phyloP scores from a whole-genome alignment of 345 rosid genomes.

The Conringia planisiliqua region DNA sequence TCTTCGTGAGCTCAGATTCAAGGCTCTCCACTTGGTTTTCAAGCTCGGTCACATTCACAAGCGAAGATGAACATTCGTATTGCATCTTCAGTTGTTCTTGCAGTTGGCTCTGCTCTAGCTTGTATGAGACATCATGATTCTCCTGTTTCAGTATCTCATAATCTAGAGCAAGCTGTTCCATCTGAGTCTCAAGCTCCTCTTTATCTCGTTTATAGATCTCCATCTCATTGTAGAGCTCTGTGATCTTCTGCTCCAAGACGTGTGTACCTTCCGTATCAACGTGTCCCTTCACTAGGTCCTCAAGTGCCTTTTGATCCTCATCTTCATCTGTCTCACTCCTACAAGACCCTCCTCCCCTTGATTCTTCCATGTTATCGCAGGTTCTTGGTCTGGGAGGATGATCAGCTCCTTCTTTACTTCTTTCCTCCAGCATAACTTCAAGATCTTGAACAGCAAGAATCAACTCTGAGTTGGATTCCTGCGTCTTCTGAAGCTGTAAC shows the following conservation, averaged over 20 bases:
- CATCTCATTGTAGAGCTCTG: conserved; percentile 63
- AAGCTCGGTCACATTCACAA: conserved; percentile 47
- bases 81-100: conserved; percentile 79
- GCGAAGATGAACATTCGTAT: conserved; percentile 57
- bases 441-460: conserved; percentile 86
- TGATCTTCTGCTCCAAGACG: conserved; percentile 61
- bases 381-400: conserved; percentile 30
- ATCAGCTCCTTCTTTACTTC: conserved; percentile 40
- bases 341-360: conserved; percentile 20
- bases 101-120: conserved; percentile 78
- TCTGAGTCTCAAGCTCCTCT: conserved; percentile 84
- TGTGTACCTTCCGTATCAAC: conserved; percentile 48
- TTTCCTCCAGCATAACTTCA: conserved; percentile 71
- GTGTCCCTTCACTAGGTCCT: conserved; percentile 73
- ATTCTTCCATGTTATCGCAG: conserved; percentile 27
- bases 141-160: conserved; percentile 94
- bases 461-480: conserved; percentile 83
- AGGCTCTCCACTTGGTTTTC: conserved; percentile 47
- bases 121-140: conserved; percentile 65
- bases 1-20: conserved; percentile 48
- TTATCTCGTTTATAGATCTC: conserved; percentile 76
- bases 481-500: conserved; percentile 82
- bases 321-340: conserved; percentile 61
- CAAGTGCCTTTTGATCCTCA: conserved; percentile 83
- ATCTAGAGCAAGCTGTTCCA: conserved; percentile 95